These are phyloP conservation scores for Podospora tetraspora DNA, from an alignment of 495 filamentous ascomycete genomes.

Conservation along the genomic window DNA sequence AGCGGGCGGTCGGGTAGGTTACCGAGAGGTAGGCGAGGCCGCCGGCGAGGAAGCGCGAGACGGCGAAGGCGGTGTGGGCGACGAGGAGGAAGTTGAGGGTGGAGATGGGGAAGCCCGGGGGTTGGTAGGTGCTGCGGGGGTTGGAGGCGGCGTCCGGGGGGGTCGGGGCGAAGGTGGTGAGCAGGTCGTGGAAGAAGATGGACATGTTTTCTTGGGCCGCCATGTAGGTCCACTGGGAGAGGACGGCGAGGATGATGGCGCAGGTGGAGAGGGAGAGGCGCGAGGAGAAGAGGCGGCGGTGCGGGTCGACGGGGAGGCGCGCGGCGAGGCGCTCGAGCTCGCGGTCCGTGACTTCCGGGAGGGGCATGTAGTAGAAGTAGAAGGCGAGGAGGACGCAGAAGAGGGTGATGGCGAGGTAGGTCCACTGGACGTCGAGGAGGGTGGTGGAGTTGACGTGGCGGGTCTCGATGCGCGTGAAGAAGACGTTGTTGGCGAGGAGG, in stretches of 20 bases:
- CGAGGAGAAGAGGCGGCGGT: constrained; percentile 29
- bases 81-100: constrained; percentile 48
- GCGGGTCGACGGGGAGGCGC: constrained; percentile 37
- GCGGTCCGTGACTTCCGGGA: constrained; percentile 48
- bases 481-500: constrained; percentile 61
- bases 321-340: constrained; percentile 44
- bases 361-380: constrained; percentile 54
- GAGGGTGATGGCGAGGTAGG: constrained; percentile 67
- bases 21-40: constrained; percentile 48
- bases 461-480: constrained; percentile 44
- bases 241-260: constrained; percentile 55
- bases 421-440: constrained; percentile 68
- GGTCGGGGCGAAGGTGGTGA: constrained; percentile 27
- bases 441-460: constrained; percentile 20
- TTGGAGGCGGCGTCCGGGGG: constrained; percentile 6
- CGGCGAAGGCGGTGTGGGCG: constrained; percentile 43
- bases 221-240: constrained; percentile 71
- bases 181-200: constrained; percentile 53
- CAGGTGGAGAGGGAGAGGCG: constrained; percentile 37
- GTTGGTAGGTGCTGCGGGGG: constrained; percentile 16
- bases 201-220: constrained; percentile 67
- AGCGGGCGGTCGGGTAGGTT: constrained; percentile 32
- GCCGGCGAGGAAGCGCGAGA: constrained; percentile 45
- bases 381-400: constrained; percentile 62
- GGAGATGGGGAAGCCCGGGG: constrained; percentile 48